A percentile compares a stretch with the other conserved stretches of the same genome.
Conservation (phyloP, 2,329 filamentous ascomycete species). For the Ophiostoma ulmi region DNA sequence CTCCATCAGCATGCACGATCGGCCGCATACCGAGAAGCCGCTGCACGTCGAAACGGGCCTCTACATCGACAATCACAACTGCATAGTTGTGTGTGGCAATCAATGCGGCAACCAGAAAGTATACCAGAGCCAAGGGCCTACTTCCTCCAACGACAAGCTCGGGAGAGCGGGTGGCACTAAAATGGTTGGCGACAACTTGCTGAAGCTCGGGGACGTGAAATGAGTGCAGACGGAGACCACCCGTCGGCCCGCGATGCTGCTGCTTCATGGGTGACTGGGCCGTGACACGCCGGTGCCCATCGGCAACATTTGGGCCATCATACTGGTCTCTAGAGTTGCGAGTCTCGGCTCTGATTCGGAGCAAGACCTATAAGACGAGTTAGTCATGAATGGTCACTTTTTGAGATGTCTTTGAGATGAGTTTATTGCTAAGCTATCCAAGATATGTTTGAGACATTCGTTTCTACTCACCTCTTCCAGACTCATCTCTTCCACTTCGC, state of each 20-base stretch:
- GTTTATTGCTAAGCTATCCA: background rate
- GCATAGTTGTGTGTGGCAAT: slow-evolving; percentile 46
- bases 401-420: background rate
- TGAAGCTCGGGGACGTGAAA: slow-evolving; percentile 46
- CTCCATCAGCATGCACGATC: slow-evolving; percentile 9
- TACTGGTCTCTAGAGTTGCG: background rate
- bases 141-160: slow-evolving; percentile 50
- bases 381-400: background rate
- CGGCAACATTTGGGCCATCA: background rate
- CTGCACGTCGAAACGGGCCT: slow-evolving; percentile 51
- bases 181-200: slow-evolving; percentile 43
- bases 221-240: background rate
- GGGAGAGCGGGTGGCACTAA: slow-evolving; percentile 44
- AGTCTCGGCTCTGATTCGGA: background rate
- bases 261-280: slow-evolving; percentile 6
- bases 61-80: slow-evolving; percentile 52
- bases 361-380: background rate
- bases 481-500: slow-evolving; percentile 52
- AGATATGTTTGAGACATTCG: background rate
- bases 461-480: slow-evolving; percentile 50
- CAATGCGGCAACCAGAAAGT: slow-evolving; percentile 50
- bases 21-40: slow-evolving; percentile 37
- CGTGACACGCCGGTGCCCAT: background rate
- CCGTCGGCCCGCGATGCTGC: slow-evolving; percentile 18
- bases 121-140: slow-evolving; percentile 48